Evolutionary conservation across 768 basidiomycete species (phyloP).

Genomic region (Leccinum truebloodii): DNA sequence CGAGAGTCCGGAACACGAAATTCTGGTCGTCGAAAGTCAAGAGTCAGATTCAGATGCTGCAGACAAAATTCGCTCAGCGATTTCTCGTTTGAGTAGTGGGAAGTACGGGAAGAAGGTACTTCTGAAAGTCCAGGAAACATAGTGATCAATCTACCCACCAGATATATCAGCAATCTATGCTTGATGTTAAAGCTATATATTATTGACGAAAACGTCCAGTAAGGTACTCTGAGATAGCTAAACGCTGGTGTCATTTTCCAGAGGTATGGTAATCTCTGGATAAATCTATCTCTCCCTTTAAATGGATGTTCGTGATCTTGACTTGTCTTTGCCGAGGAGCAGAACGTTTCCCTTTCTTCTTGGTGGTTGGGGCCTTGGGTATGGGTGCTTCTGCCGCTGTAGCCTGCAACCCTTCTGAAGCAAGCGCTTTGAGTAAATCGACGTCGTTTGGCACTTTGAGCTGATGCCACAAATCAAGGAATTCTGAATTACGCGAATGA

Average conservation of each 20-base stretch:
- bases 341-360: conserved; percentile 82
- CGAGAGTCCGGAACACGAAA: conserved; percentile 66
- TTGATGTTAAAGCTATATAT: neutral
- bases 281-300: conserved; percentile 85
- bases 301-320: conserved; percentile 86
- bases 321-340: conserved; percentile 73
- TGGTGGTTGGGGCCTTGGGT: conserved; percentile 58
- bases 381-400: conserved; percentile 64
- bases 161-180: neutral
- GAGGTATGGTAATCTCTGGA: conserved; percentile 62
- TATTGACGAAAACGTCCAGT: neutral
- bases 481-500: conserved; percentile 53
- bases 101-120: conserved; percentile 52
- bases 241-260: conserved; percentile 14
- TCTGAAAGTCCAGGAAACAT: conserved; percentile 38
- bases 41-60: conserved; percentile 41
- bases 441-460: conserved; percentile 85
- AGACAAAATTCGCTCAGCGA: conserved; percentile 33
- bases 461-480: conserved; percentile 83
- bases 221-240: neutral
- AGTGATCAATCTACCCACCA: conserved; percentile 1
- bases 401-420: conserved; percentile 82
- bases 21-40: conserved; percentile 50
- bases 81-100: conserved; percentile 38
- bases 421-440: conserved; percentile 75